A percentile compares a stretch with the other conserved stretches of the same genome.
phyloP scores from a whole-genome alignment of 352 stramenopile species.

The Globisporangium paroecandrum region DNA sequence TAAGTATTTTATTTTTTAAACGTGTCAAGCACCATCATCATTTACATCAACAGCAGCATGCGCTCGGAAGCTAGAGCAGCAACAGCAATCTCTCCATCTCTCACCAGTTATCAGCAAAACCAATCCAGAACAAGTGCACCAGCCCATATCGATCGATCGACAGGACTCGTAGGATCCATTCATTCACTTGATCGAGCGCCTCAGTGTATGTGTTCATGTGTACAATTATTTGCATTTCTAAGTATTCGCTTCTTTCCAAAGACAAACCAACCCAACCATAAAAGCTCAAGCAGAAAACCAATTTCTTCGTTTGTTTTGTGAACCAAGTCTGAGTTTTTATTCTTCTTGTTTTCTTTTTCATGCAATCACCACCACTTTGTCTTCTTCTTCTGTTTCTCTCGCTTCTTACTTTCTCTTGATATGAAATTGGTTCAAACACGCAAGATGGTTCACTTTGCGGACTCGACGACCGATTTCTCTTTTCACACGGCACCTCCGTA shows the following conservation, averaged over 20 bases:
- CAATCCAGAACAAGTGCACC: background rate
- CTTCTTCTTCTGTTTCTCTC: background rate
- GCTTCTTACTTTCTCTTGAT: background rate
- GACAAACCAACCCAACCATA: background rate
- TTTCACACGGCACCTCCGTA: slow-evolving; percentile 72
- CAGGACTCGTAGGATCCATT: background rate
- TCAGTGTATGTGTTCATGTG: background rate
- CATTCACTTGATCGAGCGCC: background rate
- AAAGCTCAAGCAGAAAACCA: background rate
- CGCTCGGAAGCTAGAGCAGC: slow-evolving; percentile 9
- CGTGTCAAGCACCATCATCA: background rate
- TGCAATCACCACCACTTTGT: background rate
- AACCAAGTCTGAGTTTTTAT: background rate
- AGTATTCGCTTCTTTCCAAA: slow-evolving; percentile 1
- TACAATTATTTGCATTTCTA: slow-evolving; percentile 7
- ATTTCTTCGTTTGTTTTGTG: background rate
- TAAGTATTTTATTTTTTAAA: slow-evolving; percentile 13
- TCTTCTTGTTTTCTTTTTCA: background rate
- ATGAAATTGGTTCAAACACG: slow-evolving; percentile 5
- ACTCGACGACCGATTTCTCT: background rate
- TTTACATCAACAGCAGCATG: background rate
- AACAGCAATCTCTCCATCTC: slow-evolving; percentile 1
- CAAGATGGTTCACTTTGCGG: background rate
- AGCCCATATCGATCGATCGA: background rate
- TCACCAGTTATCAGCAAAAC: background rate